A percentile compares a stretch with the other conserved stretches of the same genome.
Conservation (phyloP, 768 basidiomycete species). For the Mycena belliarum region DNA sequence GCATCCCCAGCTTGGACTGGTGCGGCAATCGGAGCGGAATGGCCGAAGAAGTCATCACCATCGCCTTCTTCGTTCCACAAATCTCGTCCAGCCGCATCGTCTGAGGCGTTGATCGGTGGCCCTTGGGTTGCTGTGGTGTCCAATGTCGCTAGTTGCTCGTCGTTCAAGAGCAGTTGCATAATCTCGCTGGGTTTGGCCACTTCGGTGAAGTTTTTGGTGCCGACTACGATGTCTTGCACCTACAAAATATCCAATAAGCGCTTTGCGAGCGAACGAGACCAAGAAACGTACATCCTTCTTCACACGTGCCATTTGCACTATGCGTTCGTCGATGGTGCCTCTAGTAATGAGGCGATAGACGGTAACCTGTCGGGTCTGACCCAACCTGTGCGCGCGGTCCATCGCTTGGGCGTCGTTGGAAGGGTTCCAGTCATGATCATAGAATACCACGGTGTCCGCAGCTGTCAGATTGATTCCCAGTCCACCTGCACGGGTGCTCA, state of each 20-base stretch:
- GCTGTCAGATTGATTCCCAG: constrained; percentile 96
- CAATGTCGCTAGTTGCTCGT: constrained; percentile 84
- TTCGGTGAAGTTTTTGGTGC: constrained; percentile 93
- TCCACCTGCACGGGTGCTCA: constrained; percentile 94
- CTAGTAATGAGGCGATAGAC: constrained; percentile 93
- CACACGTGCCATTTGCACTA: constrained; percentile 91
- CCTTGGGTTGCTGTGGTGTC: constrained; percentile 46
- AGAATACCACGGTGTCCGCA: constrained; percentile 94
- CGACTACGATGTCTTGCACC: constrained; percentile 99
- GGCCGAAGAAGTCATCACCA: constrained; percentile 68
- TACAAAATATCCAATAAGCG: constrained; percentile 30
- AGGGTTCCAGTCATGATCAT: constrained; percentile 96
- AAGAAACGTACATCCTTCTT: constrained; percentile 83
- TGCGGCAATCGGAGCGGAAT: constrained; percentile 37
- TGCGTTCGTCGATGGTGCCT: constrained; percentile 96
- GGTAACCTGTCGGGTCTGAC: constrained; percentile 95
- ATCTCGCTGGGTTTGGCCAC: constrained; percentile 96
- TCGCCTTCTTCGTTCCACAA: constrained; percentile 88
- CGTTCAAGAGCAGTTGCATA: constrained; percentile 90
- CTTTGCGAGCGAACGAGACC: neutral
- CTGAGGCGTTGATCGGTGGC: constrained; percentile 30
- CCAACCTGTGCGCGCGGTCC: constrained; percentile 96
- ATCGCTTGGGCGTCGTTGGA: constrained; percentile 98
- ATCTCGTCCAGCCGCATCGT: constrained; percentile 46
- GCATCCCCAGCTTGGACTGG: constrained; percentile 26